Evolutionary conservation across 768 basidiomycete genomes (phyloP).

Genomic region (Exsudoporus frostii): DNA sequence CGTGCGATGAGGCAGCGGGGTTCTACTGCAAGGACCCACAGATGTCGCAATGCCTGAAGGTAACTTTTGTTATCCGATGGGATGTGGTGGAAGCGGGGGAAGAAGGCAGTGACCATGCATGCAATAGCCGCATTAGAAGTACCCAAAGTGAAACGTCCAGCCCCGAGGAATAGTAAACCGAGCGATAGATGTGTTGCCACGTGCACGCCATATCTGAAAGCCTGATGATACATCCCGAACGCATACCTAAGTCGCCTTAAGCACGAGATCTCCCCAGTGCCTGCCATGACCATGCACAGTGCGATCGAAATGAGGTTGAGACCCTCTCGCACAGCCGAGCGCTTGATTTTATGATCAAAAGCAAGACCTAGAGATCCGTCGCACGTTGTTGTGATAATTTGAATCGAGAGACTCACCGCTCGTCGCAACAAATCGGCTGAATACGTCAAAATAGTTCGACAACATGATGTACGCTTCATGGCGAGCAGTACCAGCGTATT

Average conservation of each 20-base stretch:
- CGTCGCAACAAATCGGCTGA: constrained; percentile 66
- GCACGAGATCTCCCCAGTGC: constrained; percentile 91
- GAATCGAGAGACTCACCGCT: constrained; percentile 47
- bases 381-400: not conserved
- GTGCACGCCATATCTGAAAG: constrained; percentile 84
- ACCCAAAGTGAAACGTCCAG: constrained; percentile 88
- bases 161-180: constrained; percentile 90
- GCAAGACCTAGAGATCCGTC: constrained; percentile 50
- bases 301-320: constrained; percentile 85
- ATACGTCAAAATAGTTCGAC: constrained; percentile 76
- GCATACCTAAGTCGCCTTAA: constrained; percentile 83
- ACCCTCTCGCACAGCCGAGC: constrained; percentile 83
- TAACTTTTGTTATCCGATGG: constrained; percentile 88
- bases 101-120: constrained; percentile 85
- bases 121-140: constrained; percentile 91
- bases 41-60: constrained; percentile 87
- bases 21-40: constrained; percentile 96
- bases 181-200: constrained; percentile 87
- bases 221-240: constrained; percentile 79
- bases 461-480: constrained; percentile 85
- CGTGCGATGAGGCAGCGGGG: constrained; percentile 89
- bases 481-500: constrained; percentile 90
- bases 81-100: constrained; percentile 77
- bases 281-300: constrained; percentile 93
- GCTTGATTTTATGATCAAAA: constrained; percentile 86